These are phyloP conservation scores for Filosporella fistucella DNA, from an alignment of 495 filamentous ascomycete genomes.

Conservation along the genomic window DNA sequence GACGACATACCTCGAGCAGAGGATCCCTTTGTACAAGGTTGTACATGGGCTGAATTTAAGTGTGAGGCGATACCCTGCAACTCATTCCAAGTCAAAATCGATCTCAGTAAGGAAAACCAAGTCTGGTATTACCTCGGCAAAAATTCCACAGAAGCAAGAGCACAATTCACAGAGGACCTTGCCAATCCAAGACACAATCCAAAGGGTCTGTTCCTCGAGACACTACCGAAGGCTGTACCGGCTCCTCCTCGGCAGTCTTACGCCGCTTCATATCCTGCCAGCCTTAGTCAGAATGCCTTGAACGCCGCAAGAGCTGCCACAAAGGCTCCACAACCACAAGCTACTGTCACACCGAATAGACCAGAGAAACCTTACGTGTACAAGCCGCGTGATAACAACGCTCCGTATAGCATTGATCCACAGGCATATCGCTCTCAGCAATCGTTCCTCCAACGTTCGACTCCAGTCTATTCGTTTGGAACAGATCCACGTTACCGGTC, in stretches of 20 bases:
- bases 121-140: constrained; percentile 89
- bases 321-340: constrained; percentile 5
- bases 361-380: constrained; percentile 48
- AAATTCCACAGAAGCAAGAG: constrained; percentile 84
- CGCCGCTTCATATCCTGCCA: constrained; percentile 25
- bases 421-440: constrained; percentile 34
- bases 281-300: constrained; percentile 18
- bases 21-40: constrained; percentile 60
- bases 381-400: constrained; percentile 37
- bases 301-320: constrained; percentile 9
- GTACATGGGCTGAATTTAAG: constrained; percentile 82
- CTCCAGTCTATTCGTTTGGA: constrained; percentile 15
- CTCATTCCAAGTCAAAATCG: constrained; percentile 53
- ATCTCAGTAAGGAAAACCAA: constrained; percentile 63
- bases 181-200: constrained; percentile 46
- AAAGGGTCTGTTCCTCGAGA: constrained; percentile 60
- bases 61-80: constrained; percentile 43
- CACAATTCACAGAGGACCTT: constrained; percentile 85
- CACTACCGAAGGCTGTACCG: constrained; percentile 47
- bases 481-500: constrained; percentile 15
- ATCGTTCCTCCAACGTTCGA: constrained; percentile 29
- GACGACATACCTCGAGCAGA: constrained; percentile 63
- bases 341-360: constrained; percentile 11
- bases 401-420: constrained; percentile 25
- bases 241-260: constrained; percentile 28